These are phyloP conservation scores for Punica granatum DNA, from an alignment of 345 rosid genomes.

Conservation along the genomic window DNA sequence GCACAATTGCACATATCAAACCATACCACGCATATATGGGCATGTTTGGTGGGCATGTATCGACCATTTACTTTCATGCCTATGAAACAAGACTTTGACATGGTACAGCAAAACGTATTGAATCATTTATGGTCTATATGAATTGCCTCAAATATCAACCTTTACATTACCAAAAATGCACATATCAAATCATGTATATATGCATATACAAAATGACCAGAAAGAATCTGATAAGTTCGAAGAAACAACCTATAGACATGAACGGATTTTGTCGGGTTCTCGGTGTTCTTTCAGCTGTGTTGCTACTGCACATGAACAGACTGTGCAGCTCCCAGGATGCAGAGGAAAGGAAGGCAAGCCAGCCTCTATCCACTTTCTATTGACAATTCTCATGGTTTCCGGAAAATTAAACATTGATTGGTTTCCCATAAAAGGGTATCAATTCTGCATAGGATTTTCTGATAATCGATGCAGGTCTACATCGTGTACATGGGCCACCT, in stretches of 20 bases:
- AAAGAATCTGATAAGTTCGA: background rate
- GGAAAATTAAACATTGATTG: background rate
- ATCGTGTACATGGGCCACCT: conserved; percentile 43
- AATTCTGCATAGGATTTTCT: background rate
- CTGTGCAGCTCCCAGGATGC: background rate
- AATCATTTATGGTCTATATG: no score
- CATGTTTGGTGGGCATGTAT: no score
- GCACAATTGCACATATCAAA: no score
- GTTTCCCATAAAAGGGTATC: no score
- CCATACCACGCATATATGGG: no score
- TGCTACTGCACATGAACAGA: background rate
- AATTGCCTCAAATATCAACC: no score
- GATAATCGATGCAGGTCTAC: background rate
- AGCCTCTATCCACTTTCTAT: background rate
- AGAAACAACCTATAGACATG: background rate
- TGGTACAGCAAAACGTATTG: no score
- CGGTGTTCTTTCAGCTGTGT: background rate
- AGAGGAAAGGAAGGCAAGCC: background rate
- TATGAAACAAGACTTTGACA: no score
- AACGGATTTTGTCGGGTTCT: background rate
- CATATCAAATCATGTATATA: no score
- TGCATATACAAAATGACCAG: no score
- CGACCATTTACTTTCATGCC: no score
- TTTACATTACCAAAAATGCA: no score
- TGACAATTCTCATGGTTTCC: background rate